Evolutionary conservation across 2,329 filamentous ascomycete genomes (phyloP).

Genomic region (Fusarium palustre): DNA sequence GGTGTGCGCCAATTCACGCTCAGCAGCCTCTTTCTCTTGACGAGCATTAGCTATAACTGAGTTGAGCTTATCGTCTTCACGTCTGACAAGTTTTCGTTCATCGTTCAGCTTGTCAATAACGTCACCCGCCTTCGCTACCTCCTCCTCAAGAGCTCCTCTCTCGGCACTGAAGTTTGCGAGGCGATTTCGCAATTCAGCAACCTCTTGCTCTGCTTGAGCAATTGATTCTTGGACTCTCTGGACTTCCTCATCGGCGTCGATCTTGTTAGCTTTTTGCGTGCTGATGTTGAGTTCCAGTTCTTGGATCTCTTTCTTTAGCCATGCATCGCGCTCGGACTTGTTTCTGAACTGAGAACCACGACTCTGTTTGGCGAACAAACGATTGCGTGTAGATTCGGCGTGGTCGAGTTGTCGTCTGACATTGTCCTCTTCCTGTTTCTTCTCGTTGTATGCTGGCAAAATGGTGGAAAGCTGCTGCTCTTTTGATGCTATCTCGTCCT

Average conservation of each 20-base stretch:
- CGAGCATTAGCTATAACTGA: slow-evolving; percentile 80
- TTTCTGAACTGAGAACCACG: slow-evolving; percentile 88
- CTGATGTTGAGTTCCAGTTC: slow-evolving; percentile 81
- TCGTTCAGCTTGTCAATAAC: slow-evolving; percentile 83
- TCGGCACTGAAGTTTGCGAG: slow-evolving; percentile 84
- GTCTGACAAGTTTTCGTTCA: slow-evolving; percentile 85
- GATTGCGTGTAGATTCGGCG: slow-evolving; percentile 78
- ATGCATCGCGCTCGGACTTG: slow-evolving; percentile 88
- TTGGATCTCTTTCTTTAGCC: slow-evolving; percentile 81
- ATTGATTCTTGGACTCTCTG: slow-evolving; percentile 78
- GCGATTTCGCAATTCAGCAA: slow-evolving; percentile 74
- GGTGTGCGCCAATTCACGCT: slow-evolving; percentile 80
- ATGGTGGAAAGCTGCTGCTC: slow-evolving; percentile 80
- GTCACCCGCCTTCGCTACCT: slow-evolving; percentile 82
- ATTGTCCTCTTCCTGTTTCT: slow-evolving; percentile 77
- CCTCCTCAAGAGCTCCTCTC: slow-evolving; percentile 76
- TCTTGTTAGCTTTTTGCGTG: slow-evolving; percentile 83
- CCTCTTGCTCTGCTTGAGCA: slow-evolving; percentile 76
- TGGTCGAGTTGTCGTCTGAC: slow-evolving; percentile 79
- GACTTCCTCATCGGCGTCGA: slow-evolving; percentile 88
- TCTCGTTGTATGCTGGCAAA: slow-evolving; percentile 80
- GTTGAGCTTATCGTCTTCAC: slow-evolving; percentile 88
- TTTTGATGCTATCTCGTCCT: slow-evolving; percentile 78
- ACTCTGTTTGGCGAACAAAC: slow-evolving; percentile 92
- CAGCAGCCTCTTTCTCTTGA: slow-evolving; percentile 80